phyloP scores from a whole-genome alignment of 139 green algal genomes.

The Edaphochlamys debaryana region DNA sequence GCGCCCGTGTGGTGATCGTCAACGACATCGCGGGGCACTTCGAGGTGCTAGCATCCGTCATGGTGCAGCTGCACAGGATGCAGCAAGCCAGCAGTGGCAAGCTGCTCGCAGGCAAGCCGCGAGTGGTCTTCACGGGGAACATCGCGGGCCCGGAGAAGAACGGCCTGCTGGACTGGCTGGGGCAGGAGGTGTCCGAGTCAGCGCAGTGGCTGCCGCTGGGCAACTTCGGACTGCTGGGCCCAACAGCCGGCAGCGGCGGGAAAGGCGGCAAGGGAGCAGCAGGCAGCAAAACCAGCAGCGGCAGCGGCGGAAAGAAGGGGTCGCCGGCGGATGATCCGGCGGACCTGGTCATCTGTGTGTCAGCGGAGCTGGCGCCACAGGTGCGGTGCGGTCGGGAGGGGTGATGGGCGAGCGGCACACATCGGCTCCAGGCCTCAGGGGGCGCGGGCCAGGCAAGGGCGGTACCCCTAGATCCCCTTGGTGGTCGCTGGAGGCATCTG shows the following conservation, averaged over 20 bases:
- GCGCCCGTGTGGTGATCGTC: background rate
- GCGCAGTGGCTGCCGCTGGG: background rate
- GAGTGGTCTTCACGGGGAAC: constrained; percentile 1
- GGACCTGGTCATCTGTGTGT: constrained; percentile 34
- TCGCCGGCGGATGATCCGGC: background rate
- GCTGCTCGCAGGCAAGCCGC: background rate
- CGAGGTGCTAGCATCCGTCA: background rate
- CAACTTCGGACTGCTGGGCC: background rate
- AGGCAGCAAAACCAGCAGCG: too few relatives aligned
- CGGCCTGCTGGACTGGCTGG: constrained; percentile 23
- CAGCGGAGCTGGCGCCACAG: constrained; percentile 35
- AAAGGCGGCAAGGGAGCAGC: background rate
- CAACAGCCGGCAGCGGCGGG: background rate
- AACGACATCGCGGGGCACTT: constrained; percentile 43
- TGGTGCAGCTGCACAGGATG: background rate
- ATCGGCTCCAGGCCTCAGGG: too few relatives aligned
- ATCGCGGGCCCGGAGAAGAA: background rate
- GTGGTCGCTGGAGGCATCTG: too few relatives aligned
- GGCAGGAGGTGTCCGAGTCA: background rate
- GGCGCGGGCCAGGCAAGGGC: too few relatives aligned
- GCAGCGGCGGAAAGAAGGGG: background rate
- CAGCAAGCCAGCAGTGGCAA: background rate
- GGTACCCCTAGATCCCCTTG: too few relatives aligned
- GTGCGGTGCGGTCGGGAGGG: background rate
- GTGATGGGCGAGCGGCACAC: too few relatives aligned